Base-by-base conservation (phyloP, 116 monocot species). In the Posidonia oceanica region DNA sequence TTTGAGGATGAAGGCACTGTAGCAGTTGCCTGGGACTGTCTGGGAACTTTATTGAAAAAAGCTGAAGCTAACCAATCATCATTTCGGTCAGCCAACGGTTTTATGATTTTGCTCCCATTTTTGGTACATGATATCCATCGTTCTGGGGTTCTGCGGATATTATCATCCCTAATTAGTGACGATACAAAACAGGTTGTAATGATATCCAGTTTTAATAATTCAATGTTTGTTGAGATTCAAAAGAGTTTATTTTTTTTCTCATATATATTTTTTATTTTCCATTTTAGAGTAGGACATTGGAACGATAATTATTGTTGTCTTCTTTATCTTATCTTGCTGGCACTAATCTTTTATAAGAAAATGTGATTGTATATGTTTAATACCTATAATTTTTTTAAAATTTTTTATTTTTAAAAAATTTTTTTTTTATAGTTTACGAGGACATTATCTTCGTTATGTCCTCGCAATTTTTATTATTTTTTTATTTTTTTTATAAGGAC, bases 11-110 rank as follows among this genome's bases (percentile, higher is more conserved):
- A 93, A 70, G 64, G 67, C 23, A 93, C 94, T 51, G 83, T 83
- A 63, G 53, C 74, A 67, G 83, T 90, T 40, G 93, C 88, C 66
- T 99, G 99, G 99, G 91, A 93, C 78, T 99, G 99, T 54, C 85
- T 99, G 42, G 84, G 84, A 48, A 84, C 88, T 64, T 81, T 99
- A 76, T 61, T 99, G 53, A 99, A 88, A 65, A 93, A 84, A 77
- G 81, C 90, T 73, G 99, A 99, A 72, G 72, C 79, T 52, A 99
- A 88, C 70, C 99, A 99, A 60, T 84, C 86, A 71, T 74, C 90
- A 16, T 99, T 99, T 59, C 81, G 99, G 42, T 88, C 82, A 29
- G 77, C 78, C 56, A 88, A 85, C 82, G 99, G 99, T 2, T 81
- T 99, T 56, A 80, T 70, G 14, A 80, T 81, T 18, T 56, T 89